Evolutionary conservation across 2,329 filamentous ascomycete species (phyloP), one percentile per base, ranked within the genome.

Genomic region (Plectosphaerella plurivora): DNA sequence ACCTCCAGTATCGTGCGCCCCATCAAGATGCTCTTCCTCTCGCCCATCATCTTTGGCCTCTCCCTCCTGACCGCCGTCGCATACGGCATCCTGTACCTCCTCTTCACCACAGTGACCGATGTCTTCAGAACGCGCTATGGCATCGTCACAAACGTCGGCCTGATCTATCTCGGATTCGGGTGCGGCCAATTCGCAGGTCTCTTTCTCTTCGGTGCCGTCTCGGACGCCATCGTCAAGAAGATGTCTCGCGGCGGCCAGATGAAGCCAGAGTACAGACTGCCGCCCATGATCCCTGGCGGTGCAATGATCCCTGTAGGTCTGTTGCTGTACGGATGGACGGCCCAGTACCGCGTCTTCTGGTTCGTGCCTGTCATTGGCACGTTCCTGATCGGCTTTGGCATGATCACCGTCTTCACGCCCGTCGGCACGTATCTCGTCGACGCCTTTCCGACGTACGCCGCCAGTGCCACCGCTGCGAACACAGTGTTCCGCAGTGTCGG

Each of bases 341-440:
- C 76, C 0, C 65, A 84, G 36, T 75, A 77, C 20, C 57, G 72
- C 11, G 71, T 79, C 1, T 80, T 83, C 50, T 86, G 79, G 78
- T 77, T 84, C 20, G 77, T 71, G 0, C 79, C 81, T 2, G 80
- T 82, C 36, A 71, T 81, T 3, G 74, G 72, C 1, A 81, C 76
- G 0, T 61, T 66, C 2, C 60, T 82, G 4, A 70, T 82, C 14
- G 80, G 79, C 1, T 53, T 74, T 0, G 73, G 71, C 3, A 71
- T 74, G 41, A 61, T 77, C 10, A 60, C 70, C 20, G 66, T 73
- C 4, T 75, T 75, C 52, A 81, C 84, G 74, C 73, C 75, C 0
- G 68, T 80, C 1, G 77, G 81, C 51, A 82, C 81, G 3, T 90
- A 89, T 58, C 74, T 88, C 3, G 78, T 88, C 35, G 84, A 89